Percentiles rank a stretch among this genome's conserved stretches.
These are phyloP conservation scores for Phytophthora pluvialis DNA, from an alignment of 352 stramenopile genomes.

Conservation along the genomic window DNA sequence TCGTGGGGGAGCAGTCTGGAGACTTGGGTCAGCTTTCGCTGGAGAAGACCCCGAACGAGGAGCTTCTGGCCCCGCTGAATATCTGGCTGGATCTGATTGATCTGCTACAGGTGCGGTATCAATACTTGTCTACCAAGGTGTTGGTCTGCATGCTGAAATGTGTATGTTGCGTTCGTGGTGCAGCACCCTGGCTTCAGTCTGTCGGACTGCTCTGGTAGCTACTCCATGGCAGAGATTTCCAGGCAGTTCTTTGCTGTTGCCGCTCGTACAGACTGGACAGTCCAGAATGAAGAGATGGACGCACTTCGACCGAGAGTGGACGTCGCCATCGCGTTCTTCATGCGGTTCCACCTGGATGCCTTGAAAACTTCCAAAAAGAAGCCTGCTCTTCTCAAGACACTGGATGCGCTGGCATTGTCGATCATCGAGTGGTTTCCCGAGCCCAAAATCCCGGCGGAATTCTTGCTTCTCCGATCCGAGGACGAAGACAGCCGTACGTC, in stretches of 20 bases:
- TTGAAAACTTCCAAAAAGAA: constrained; percentile 65
- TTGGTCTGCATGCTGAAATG: constrained; percentile 3
- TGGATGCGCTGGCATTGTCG: constrained; percentile 57
- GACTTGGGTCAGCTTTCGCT: constrained; percentile 48
- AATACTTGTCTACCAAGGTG: neutral
- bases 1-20: constrained; percentile 48
- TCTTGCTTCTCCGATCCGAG: constrained; percentile 74
- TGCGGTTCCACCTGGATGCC: constrained; percentile 66
- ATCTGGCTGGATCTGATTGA: constrained; percentile 85
- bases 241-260: constrained; percentile 59
- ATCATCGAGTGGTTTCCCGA: constrained; percentile 66
- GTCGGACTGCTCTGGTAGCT: constrained; percentile 45
- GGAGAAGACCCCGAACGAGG: constrained; percentile 61
- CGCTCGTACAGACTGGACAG: constrained; percentile 34
- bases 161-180: constrained; percentile 10
- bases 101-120: constrained; percentile 67
- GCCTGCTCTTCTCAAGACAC: constrained; percentile 34
- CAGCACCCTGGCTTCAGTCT: constrained; percentile 64
- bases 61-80: constrained; percentile 54
- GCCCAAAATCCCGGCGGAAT: constrained; percentile 68
- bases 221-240: constrained; percentile 46
- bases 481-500: constrained; percentile 74
- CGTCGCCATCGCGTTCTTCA: constrained; percentile 65
- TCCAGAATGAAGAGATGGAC: constrained; percentile 21
- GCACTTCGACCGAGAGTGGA: constrained; percentile 47